Evolutionary conservation across 306 rosid species (phyloP).

Genomic region (Mucuna pruriens): DNA sequence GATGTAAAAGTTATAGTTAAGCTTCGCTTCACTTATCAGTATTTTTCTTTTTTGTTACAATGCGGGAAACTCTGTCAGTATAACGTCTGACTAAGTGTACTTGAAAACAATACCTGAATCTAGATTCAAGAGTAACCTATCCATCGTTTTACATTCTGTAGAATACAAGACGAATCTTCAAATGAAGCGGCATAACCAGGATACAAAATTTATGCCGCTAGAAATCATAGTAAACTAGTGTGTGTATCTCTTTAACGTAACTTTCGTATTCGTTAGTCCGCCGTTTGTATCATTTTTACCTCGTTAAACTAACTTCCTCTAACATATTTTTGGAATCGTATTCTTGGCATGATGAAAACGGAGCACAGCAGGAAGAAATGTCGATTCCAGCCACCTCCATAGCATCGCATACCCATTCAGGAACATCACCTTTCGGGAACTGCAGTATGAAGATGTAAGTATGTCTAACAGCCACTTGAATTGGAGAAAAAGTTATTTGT

Average conservation of each 20-base stretch:
- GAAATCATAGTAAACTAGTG: constrained; percentile 13
- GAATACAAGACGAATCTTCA: neutral
- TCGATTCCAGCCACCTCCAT: constrained; percentile 98
- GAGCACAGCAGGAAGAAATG: constrained; percentile 81
- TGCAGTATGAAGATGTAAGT: constrained; percentile 40
- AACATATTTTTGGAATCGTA: constrained; percentile 11
- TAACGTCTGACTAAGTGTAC: neutral
- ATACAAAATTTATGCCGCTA: constrained; percentile 63
- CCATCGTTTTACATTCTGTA: neutral
- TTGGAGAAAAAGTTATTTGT: neutral
- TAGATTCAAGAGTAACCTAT: neutral
- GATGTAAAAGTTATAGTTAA: neutral
- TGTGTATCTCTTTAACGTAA: constrained; percentile 20
- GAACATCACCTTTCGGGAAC: constrained; percentile 89
- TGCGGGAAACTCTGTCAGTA: no score
- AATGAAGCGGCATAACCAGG: constrained; percentile 49
- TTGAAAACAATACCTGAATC: neutral
- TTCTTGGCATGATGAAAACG: constrained; percentile 44
- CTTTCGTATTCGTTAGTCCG: constrained; percentile 21
- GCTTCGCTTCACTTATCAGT: neutral
- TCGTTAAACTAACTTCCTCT: neutral
- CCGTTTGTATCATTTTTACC: constrained; percentile 9
- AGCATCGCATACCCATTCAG: constrained; percentile 95
- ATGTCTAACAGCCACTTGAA: constrained; percentile 1
- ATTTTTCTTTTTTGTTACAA: no score